These are phyloP conservation scores for Spathaspora jeffriesii DNA, from an alignment of 1,139 yeast genomes.

Conservation along the genomic window DNA sequence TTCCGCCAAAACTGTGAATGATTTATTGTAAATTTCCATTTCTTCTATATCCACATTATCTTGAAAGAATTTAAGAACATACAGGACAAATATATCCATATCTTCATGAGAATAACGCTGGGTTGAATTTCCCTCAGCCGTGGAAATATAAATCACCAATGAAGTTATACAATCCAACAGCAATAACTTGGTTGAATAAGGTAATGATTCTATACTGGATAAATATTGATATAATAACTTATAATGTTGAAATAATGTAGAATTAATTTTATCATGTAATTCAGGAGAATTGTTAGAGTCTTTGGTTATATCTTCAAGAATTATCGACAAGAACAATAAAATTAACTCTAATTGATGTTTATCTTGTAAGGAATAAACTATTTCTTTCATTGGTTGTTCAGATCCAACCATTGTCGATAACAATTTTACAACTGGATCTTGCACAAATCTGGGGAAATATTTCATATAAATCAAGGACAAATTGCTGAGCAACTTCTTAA, in stretches of 20 bases:
- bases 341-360: constrained; percentile 13
- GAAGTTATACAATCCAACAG: constrained; percentile 33
- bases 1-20: constrained; percentile 42
- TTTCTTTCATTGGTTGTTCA: neutral
- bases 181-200: constrained; percentile 12
- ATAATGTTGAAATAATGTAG: constrained; percentile 9
- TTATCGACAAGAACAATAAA: constrained; percentile 43
- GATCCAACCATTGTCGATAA: constrained; percentile 1
- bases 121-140: constrained; percentile 35
- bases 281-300: constrained; percentile 18
- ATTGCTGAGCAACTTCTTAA: constrained; percentile 48
- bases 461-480: constrained; percentile 50
- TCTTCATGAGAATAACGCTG: constrained; percentile 27
- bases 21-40: constrained; percentile 24
- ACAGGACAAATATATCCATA: constrained; percentile 15
- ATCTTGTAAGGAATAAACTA: constrained; percentile 3
- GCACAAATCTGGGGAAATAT: constrained; percentile 20
- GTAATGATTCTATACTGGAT: neutral
- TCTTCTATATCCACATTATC: constrained; percentile 15
- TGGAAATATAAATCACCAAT: constrained; percentile 34
- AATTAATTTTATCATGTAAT: constrained; percentile 14
- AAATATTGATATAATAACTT: constrained; percentile 9
- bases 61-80: constrained; percentile 19
- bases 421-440: constrained; percentile 10
- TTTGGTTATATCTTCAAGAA: constrained; percentile 57